These are phyloP conservation scores for Gossypium trilobum DNA, from an alignment of 441 rosid genomes.

Conservation along the genomic window DNA sequence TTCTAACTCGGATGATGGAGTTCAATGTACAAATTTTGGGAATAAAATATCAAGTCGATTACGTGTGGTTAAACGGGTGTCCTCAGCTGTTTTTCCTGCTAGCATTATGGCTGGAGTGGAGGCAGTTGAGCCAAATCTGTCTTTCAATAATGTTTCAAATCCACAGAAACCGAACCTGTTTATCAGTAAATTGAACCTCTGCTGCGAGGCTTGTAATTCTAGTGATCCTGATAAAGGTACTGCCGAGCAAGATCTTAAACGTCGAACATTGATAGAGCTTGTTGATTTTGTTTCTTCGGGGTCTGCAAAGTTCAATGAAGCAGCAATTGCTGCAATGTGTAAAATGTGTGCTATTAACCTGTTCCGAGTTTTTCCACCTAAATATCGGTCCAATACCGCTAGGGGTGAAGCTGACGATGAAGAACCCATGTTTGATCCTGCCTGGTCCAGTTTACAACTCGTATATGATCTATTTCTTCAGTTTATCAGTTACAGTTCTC, in stretches of 20 bases:
- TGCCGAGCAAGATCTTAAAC: conserved; percentile 45
- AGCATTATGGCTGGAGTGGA: conserved; percentile 59
- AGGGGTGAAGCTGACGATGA: conserved; percentile 57
- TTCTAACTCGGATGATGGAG: conserved; percentile 27
- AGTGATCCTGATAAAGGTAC: conserved; percentile 40
- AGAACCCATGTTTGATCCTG: conserved; percentile 67
- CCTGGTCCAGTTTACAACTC: conserved; percentile 61
- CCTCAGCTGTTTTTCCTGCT: conserved; percentile 67
- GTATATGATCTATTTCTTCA: conserved; percentile 57
- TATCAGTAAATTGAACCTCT: conserved; percentile 54
- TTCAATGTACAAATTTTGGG: conserved; percentile 48
- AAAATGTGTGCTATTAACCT: conserved; percentile 53
- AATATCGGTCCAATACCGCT: conserved; percentile 31
- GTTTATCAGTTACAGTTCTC: conserved; percentile 38
- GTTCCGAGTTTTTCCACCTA: conserved; percentile 63
- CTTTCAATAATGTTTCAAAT: conserved; percentile 60
- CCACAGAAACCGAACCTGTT: conserved; percentile 58
- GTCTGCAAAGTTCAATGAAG: conserved; percentile 49
- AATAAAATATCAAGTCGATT: conserved; percentile 47
- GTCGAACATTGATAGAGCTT: conserved; percentile 42
- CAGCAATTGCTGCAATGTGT: conserved; percentile 49
- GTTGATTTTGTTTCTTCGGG: conserved; percentile 63
- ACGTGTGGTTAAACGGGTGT: conserved; percentile 65
- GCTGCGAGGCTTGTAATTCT: conserved; percentile 43
- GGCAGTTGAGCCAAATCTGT: conserved; percentile 58